These are phyloP conservation scores for Gliomastix tumulicola DNA, from an alignment of 2,329 filamentous ascomycete species.

Conservation along the genomic window DNA sequence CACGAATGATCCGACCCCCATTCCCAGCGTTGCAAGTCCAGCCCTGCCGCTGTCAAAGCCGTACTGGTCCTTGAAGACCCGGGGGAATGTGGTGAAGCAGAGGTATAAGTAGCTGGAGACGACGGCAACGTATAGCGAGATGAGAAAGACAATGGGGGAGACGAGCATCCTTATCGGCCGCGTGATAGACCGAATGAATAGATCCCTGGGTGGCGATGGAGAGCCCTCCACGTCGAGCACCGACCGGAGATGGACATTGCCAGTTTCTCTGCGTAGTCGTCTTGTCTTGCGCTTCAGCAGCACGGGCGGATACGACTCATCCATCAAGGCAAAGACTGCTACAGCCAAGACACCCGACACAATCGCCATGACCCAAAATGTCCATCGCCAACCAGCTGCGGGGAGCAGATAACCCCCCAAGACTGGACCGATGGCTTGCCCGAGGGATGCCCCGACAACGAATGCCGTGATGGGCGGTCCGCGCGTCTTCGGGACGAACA, in stretches of 20 bases:
- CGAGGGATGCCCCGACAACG: slow-evolving; percentile 39
- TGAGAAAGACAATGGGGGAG: slow-evolving; percentile 41
- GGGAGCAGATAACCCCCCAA: slow-evolving; percentile 35
- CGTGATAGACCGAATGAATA: slow-evolving; percentile 44
- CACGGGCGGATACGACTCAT: slow-evolving; percentile 33
- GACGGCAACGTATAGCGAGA: slow-evolving; percentile 46
- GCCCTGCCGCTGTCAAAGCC: slow-evolving; percentile 35
- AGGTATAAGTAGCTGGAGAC: slow-evolving; percentile 49
- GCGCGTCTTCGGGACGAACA: slow-evolving; percentile 36
- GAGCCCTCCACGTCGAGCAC: slow-evolving; percentile 13
- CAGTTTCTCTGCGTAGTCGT: slow-evolving; percentile 31
- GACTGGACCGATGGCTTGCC: slow-evolving; percentile 41
- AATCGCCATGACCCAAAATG: slow-evolving; percentile 39
- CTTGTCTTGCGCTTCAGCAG: slow-evolving; percentile 33
- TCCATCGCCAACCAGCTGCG: slow-evolving; percentile 43
- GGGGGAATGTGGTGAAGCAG: slow-evolving; percentile 29
- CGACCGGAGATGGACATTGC: slow-evolving; percentile 21
- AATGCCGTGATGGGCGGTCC: slow-evolving; percentile 41
- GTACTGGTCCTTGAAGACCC: slow-evolving; percentile 35
- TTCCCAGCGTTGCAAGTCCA: slow-evolving; percentile 42
- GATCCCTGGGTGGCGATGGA: slow-evolving; percentile 12
- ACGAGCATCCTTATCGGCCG: slow-evolving; percentile 48
- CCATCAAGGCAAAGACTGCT: slow-evolving; percentile 13
- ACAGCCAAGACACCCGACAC: slow-evolving; percentile 7
- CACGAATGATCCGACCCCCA: slow-evolving; percentile 35